A percentile compares a stretch with the other conserved stretches of the same genome.
These are phyloP conservation scores for Eryngium alpinum DNA, from an alignment of 140 eudicot genomes.

Conservation along the genomic window DNA sequence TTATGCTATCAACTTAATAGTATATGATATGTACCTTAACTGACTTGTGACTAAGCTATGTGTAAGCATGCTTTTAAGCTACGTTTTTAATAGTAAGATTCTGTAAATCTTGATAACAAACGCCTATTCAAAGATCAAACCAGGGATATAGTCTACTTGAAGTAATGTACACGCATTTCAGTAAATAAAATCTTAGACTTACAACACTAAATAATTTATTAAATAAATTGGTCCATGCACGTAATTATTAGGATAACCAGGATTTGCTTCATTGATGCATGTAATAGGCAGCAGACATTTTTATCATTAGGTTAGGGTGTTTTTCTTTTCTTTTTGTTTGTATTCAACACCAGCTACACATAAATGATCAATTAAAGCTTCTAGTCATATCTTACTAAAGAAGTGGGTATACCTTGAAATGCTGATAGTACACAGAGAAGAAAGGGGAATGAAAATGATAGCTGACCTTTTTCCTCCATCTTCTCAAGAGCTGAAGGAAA, in stretches of 20 bases:
- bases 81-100: not conserved
- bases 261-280: too few species aligned
- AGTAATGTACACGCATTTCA: not conserved
- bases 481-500: constrained; percentile 96
- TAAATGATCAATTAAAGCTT: not conserved
- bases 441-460: constrained; percentile 10
- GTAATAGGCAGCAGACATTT: too few species aligned
- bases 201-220: too few species aligned
- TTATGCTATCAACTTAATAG: too few species aligned
- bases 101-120: not conserved
- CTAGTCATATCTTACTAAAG: not conserved
- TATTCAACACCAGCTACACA: too few species aligned
- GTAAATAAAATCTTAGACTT: not conserved
- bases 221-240: too few species aligned
- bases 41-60: too few species aligned
- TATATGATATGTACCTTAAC: too few species aligned
- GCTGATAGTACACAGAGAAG: not conserved
- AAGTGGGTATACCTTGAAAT: not conserved
- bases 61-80: too few species aligned
- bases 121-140: not conserved
- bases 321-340: too few species aligned
- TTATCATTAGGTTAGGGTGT: too few species aligned
- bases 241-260: too few species aligned
- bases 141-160: not conserved
- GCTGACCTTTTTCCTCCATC: constrained; percentile 92